These are phyloP conservation scores for Galerina sulciceps DNA, from an alignment of 768 basidiomycete species.

Conservation along the genomic window DNA sequence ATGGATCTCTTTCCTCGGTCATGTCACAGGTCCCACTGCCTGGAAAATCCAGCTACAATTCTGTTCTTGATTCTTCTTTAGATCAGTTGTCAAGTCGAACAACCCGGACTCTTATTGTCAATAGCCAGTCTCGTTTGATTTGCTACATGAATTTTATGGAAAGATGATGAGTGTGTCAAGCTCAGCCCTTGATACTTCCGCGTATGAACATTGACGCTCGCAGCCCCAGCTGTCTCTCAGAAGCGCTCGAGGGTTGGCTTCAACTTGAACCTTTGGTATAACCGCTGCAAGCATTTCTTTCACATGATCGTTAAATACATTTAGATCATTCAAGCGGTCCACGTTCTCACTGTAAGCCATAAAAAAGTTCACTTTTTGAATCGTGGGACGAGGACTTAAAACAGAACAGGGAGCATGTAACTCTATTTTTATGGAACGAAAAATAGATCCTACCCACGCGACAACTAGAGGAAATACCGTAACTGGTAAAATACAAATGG, in stretches of 20 bases:
- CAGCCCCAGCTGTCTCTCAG: conserved; percentile 1
- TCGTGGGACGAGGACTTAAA: background rate
- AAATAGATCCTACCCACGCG: conserved; percentile 1
- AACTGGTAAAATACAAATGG: no score
- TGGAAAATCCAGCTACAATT: no score
- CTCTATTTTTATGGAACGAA: conserved; percentile 4
- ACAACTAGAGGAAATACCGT: background rate
- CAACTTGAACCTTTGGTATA: background rate
- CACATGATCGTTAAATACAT: no score
- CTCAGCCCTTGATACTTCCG: background rate
- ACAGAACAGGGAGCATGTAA: background rate
- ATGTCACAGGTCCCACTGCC: no score
- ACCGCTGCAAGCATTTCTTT: no score
- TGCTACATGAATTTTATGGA: background rate
- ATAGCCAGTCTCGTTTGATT: no score
- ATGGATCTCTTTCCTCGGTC: background rate
- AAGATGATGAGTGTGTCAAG: background rate
- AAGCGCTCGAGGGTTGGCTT: background rate
- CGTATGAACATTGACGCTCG: background rate
- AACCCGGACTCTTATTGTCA: no score
- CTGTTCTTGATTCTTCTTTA: no score
- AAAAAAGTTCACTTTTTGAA: conserved; percentile 5
- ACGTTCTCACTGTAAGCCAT: background rate
- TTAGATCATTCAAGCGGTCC: background rate
- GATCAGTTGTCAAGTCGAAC: no score